Conservation (phyloP, 805 yeast species). For the Wickerhamomyces bisporus region DNA sequence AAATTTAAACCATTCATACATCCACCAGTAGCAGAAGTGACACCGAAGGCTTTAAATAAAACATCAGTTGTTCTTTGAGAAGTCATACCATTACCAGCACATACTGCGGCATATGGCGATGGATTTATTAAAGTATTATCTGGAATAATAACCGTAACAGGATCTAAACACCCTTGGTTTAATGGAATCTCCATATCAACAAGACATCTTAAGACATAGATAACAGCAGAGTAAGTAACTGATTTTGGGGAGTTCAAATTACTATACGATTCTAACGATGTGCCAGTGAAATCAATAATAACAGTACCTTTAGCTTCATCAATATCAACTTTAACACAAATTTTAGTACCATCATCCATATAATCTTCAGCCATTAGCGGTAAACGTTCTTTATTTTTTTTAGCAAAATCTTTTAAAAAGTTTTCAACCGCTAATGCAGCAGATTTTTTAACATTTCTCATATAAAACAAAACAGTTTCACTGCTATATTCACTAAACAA, state of each 20-base stretch:
- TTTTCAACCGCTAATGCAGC: slow-evolving; percentile 44
- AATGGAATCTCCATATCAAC: slow-evolving; percentile 50
- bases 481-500: slow-evolving; percentile 39
- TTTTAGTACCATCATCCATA: slow-evolving; percentile 53
- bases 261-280: slow-evolving; percentile 47
- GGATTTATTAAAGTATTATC: slow-evolving; percentile 32
- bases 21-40: slow-evolving; percentile 55
- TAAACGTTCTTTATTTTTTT: slow-evolving; percentile 30
- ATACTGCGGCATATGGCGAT: slow-evolving; percentile 40
- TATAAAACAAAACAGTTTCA: slow-evolving; percentile 39
- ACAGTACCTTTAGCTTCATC: slow-evolving; percentile 34
- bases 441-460: slow-evolving; percentile 40
- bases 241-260: slow-evolving; percentile 53
- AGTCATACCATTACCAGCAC: slow-evolving; percentile 50
- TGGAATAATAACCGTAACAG: slow-evolving; percentile 35
- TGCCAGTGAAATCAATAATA: slow-evolving; percentile 47
- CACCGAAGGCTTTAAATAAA: slow-evolving; percentile 47
- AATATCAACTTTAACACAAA: slow-evolving; percentile 38
- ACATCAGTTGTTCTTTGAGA: slow-evolving; percentile 53
- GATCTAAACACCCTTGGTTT: slow-evolving; percentile 50
- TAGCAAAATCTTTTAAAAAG: slow-evolving; percentile 33
- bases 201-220: slow-evolving; percentile 47
- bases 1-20: slow-evolving; percentile 54
- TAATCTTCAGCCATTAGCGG: slow-evolving; percentile 41
- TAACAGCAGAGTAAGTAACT: slow-evolving; percentile 47